Percentiles rank a stretch among this genome's conserved stretches.
Conservation (phyloP, 495 filamentous ascomycete species). For the Hypoxylon fuscum region DNA sequence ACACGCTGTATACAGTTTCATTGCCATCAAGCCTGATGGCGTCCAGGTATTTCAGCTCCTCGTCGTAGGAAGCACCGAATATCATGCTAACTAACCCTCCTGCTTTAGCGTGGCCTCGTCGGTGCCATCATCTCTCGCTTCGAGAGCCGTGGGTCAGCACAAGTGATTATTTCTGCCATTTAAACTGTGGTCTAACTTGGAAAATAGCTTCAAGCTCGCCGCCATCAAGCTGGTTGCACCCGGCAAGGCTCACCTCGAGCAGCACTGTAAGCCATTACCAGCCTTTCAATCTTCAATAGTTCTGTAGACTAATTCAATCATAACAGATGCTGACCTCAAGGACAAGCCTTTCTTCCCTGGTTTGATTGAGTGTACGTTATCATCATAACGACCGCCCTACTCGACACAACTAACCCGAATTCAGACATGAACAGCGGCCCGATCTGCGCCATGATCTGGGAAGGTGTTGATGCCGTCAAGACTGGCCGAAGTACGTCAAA, state of each 20-base stretch:
- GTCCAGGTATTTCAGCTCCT: conserved; percentile 77
- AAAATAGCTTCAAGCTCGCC: conserved; percentile 88
- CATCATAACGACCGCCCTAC: conserved; percentile 3
- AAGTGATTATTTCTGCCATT: neutral
- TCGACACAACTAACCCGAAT: conserved; percentile 34
- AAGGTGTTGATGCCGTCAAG: conserved; percentile 97
- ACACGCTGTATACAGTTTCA: conserved; percentile 75
- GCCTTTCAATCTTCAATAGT: conserved; percentile 2
- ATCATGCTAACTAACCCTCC: conserved; percentile 28
- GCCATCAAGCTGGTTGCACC: conserved; percentile 94
- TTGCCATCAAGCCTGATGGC: conserved; percentile 99
- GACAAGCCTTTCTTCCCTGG: conserved; percentile 96
- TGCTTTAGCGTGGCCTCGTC: conserved; percentile 85
- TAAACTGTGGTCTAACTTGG: conserved; percentile 22
- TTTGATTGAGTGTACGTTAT: conserved; percentile 77
- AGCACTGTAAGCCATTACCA: conserved; percentile 72
- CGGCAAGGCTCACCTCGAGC: conserved; percentile 91
- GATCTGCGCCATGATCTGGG: conserved; percentile 99
- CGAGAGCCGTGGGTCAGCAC: conserved; percentile 80
- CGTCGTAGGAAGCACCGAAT: conserved; percentile 11
- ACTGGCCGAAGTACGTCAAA: conserved; percentile 81
- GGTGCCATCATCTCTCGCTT: conserved; percentile 97
- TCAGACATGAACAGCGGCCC: conserved; percentile 97
- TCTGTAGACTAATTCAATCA: conserved; percentile 43
- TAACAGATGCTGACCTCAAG: conserved; percentile 80